Base-by-base conservation (phyloP, 306 rosid species). In the Malus sieversii region DNA sequence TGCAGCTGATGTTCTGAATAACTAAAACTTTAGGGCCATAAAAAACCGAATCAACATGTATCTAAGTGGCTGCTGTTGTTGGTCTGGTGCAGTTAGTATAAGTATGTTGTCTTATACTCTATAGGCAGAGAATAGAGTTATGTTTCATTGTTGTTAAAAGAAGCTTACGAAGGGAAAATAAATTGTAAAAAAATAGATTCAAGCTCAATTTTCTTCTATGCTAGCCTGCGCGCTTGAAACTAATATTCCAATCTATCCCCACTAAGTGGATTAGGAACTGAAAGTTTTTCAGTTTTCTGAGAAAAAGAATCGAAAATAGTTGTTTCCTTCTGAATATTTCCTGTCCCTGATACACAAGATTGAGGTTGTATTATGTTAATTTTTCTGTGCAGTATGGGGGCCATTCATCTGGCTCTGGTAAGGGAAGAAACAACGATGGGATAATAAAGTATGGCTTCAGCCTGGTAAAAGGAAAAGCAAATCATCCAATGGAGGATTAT, bases 401-500 rank as follows among this genome's bases (percentile, higher is more conserved):
- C 40, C 85, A 86, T 73, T 85, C 98, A 2, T 84, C 91, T 38
- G 92, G 88, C 87, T 86, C 89, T 48, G 98, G 98, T 60, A 91
- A 88, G 78, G 98, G 98, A 52, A 88, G 82, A 86, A 88, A 72
- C 79, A 79, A 78, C 19, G 96, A 85, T 27, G 95, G 97, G 60
- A n/a, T 83, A 74, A 83, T 88, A 74, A 94, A 88, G 88, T 94
- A 82, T 74, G 98, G 98, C 74, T 94, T 91, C 80, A 81, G 91
- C 81, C 80, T 94, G 52, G 88, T 90, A 20, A 94, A 94, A 81
- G 97, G 98, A 75, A 94, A 83, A 90, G 97, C 98, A 70, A 90
- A 92, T 79, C 98, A 94, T 78, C 97, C 97, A 53, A 94, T 94
- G 98, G 98, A 94, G 87, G 98, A 94, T 86, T 92, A 90, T 82